Conservation (phyloP, 2,329 filamentous ascomycete genomes). For the Fusarium sambucinum region DNA sequence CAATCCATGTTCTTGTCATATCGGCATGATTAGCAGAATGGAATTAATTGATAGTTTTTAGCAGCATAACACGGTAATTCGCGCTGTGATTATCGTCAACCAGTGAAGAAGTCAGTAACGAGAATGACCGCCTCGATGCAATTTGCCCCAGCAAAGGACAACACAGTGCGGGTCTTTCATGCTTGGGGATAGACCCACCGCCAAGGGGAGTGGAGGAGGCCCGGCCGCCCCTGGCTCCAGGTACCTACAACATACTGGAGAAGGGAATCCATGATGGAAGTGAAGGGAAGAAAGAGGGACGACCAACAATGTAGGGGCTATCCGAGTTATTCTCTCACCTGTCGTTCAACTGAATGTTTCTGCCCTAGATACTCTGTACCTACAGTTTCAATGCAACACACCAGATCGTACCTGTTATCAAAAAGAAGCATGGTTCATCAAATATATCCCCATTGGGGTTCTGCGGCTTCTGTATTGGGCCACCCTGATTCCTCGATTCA, state of each 20-base stretch:
- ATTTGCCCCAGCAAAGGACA: slow-evolving; percentile 34
- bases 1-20: slow-evolving; percentile 10
- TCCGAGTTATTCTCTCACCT: not conserved
- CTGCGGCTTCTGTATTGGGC: slow-evolving; percentile 36
- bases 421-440: slow-evolving; percentile 17
- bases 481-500: slow-evolving; percentile 33
- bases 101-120: slow-evolving; percentile 24
- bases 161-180: slow-evolving; percentile 35
- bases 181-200: slow-evolving; percentile 21
- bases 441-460: slow-evolving; percentile 28
- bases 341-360: not conserved
- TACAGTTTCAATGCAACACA: slow-evolving; percentile 7
- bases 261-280: slow-evolving; percentile 18
- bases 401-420: slow-evolving; percentile 11
- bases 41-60: slow-evolving; percentile 26
- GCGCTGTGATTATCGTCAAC: slow-evolving; percentile 14
- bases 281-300: slow-evolving; percentile 3
- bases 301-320: slow-evolving; percentile 4
- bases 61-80: slow-evolving; percentile 30
- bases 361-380: not conserved
- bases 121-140: slow-evolving; percentile 27
- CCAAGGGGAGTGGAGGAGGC: slow-evolving; percentile 28
- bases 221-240: slow-evolving; percentile 24
- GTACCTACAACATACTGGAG: not conserved
- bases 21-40: slow-evolving; percentile 17